Evolutionary conservation across 768 basidiomycete genomes (phyloP), one percentile per base, ranked within the genome.

Genomic region (Rhizopogon sp.): DNA sequence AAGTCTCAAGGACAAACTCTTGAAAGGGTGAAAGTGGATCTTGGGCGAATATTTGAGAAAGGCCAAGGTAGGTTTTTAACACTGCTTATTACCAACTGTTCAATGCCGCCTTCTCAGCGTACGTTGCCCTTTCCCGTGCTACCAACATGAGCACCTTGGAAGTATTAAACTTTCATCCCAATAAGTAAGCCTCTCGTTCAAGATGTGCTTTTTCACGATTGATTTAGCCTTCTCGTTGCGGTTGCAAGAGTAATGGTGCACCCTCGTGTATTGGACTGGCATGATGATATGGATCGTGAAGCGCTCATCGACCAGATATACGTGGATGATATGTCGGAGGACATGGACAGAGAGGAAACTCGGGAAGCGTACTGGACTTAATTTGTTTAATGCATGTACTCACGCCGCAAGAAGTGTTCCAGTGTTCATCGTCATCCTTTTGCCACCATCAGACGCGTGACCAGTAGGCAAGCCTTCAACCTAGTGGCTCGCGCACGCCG

Each of bases 1-100:
- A 95, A 95, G 65, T 87, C 87, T 5, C 93, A 96, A 39, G 93
- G 93, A 0, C 93, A 94, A 68, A 95, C 93, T 0, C 71, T 96
- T 43, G 82, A 90, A 50, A 77, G 90, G 47, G 90, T 94, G 54
- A 88, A 85, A 56, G 88, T 94, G 3, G 84, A 94, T 63, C 77
- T 95, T 28, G 66, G 73, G 56, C 77, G 79, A 41, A 87, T 82
- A 1, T 96, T 96, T 70, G 93, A 89, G 66, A 85, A 81, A 55
- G 88, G 88, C 5, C 84, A 90, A 82, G 87, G 87, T 84, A 47
- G 50, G 65, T 50, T 22, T 22, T 39, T 5, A 37, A 3, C 16
- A 20, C 6, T 20, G 29, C 33, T 40, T 7, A 3, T 53, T 9
- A 33, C 46, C 16, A 14, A 14, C 3, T 3, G 28, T 33, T 52